Base-by-base conservation (phyloP, 768 basidiomycete genomes). In the Tephrocybe sp. region DNA sequence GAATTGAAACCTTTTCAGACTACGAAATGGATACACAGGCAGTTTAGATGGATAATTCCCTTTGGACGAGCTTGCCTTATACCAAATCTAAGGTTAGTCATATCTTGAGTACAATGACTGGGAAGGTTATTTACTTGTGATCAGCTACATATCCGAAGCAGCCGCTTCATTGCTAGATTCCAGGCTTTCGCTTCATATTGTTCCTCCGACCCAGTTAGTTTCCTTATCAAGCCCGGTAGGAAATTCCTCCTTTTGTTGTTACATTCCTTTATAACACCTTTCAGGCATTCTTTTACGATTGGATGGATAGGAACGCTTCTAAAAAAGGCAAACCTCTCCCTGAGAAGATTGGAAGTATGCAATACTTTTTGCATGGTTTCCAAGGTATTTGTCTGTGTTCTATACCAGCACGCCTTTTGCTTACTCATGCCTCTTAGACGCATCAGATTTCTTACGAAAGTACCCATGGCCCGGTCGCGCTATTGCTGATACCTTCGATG, bases 281-380 rank as follows among this genome's bases (percentile, higher is more conserved):
- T 11, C 12, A 92, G 83, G 88, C 91, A 5, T 96, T 96, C 68
- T 96, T 89, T 67, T 96, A 95, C 59, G 89, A 92, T 61, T 95
- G 91, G 91, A 71, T 92, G 23, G 92, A 95, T 60, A 75, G 91
- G 52, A 89, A 72, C 62, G 88, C 81, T 4, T 78, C 78, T 9
- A 93, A 91, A 70, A 92, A 93, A 60, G 89, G 88, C 5, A 91
- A 92, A 61, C 76, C 79, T 1, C 66, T 94, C 16, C 90, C 90
- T 19, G 89, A 89, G 52, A 96, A 96, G 70, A 85, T 93, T 44
- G 93, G 93, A 7, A 90, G 87, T 60, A 85, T 93, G 82, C 93
- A 96, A 61, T 84, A 82, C 48, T 95, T 96, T 68, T 69, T 94
- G 61, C 82, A 90, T 57, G 92, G 92, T 12, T 95, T 77, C 61